phyloP scores from a whole-genome alignment of 441 rosid genomes.

The Erysimum pusillum region DNA sequence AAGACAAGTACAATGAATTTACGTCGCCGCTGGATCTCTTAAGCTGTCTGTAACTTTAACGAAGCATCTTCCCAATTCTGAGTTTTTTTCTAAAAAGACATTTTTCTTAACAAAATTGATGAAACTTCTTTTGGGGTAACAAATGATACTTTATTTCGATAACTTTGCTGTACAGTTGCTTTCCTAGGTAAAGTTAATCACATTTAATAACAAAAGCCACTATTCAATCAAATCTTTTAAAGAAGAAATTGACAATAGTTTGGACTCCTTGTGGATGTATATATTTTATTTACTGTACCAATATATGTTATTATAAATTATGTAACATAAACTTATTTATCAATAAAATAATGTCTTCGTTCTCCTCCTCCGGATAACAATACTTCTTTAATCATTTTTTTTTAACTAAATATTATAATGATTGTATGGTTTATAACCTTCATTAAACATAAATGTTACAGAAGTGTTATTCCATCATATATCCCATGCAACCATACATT shows the following conservation, averaged over 20 bases:
- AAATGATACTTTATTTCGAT: slow-evolving; percentile 22
- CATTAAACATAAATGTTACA: neutral
- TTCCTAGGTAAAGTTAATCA: slow-evolving; percentile 24
- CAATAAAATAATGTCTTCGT: too few species aligned
- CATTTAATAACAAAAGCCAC: slow-evolving; percentile 11
- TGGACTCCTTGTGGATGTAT: neutral
- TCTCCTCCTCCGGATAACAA: too few species aligned
- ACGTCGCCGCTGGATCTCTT: slow-evolving; percentile 25
- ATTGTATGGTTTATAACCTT: neutral
- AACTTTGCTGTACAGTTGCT: slow-evolving; percentile 26
- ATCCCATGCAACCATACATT: too few species aligned
- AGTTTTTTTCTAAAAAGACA: neutral
- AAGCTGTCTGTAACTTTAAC: slow-evolving; percentile 32
- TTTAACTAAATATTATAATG: neutral
- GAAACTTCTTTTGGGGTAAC: neutral
- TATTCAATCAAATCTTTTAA: neutral
- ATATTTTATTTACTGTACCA: neutral
- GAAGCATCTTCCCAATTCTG: slow-evolving; percentile 16
- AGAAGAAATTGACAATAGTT: neutral
- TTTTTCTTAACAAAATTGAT: neutral
- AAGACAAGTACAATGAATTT: slow-evolving; percentile 32
- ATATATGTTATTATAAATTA: too few species aligned
- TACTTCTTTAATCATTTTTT: neutral
- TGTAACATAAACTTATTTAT: too few species aligned
- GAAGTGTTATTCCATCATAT: too few species aligned